Conservation (phyloP, 192 early-diverging fungal species). For the Phycomyces nitens region DNA sequence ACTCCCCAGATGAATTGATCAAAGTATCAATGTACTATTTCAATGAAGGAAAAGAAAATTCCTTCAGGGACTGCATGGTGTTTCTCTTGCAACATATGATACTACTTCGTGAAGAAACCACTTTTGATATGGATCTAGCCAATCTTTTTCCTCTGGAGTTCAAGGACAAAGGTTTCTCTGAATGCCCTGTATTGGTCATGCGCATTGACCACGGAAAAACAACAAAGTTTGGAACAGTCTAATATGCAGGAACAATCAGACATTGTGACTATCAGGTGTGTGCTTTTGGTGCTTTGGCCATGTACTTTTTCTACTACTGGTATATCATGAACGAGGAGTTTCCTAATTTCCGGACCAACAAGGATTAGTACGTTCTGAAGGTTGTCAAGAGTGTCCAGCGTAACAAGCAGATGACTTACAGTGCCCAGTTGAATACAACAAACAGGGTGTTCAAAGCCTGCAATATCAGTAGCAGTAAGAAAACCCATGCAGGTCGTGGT, state of each 20-base stretch:
- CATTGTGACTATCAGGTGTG: not conserved
- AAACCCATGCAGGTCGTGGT: not conserved
- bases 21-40: not conserved
- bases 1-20: not conserved
- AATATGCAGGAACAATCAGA: not conserved
- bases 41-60: not conserved
- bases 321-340: not conserved
- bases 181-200: conserved; percentile 1
- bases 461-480: not conserved
- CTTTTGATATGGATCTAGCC: not conserved
- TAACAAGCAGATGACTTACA: not conserved
- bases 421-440: not conserved
- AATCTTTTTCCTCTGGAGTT: conserved; percentile 3
- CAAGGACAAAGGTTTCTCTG: not conserved
- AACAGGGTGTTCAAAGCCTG: not conserved
- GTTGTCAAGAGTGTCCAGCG: not conserved
- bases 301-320: not conserved
- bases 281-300: conserved; percentile 4
- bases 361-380: not conserved
- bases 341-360: not conserved
- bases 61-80: not conserved
- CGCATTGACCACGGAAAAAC: not conserved
- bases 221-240: not conserved
- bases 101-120: not conserved
- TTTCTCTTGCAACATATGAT: conserved; percentile 3